phyloP scores from a whole-genome alignment of 2,329 filamentous ascomycete genomes.

The Fusarium dimerum region DNA sequence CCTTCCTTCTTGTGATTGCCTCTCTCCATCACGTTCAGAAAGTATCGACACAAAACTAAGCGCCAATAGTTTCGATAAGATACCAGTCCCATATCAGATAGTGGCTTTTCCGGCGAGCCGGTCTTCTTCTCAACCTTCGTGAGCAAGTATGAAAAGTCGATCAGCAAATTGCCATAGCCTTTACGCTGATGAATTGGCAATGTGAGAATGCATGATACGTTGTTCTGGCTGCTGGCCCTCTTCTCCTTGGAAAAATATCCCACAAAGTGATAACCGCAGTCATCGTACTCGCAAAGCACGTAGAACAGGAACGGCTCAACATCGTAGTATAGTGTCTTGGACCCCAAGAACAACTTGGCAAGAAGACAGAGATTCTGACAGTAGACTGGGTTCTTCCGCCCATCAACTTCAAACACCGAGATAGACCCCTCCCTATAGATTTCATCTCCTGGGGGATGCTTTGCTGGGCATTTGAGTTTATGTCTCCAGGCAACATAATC shows the following conservation, averaged over 20 bases:
- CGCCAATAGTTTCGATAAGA: constrained; percentile 99
- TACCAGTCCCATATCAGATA: constrained; percentile 96
- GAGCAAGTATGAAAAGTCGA: constrained; percentile 96
- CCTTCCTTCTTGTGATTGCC: constrained; percentile 43
- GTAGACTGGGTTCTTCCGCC: constrained; percentile 96
- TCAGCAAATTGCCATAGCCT: constrained; percentile 93
- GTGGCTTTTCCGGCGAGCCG: constrained; percentile 92
- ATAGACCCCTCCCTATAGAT: constrained; percentile 91
- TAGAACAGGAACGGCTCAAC: constrained; percentile 98
- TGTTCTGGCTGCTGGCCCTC: constrained; percentile 89
- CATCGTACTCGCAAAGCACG: constrained; percentile 92
- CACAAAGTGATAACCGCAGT: constrained; percentile 91
- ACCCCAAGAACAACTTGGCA: constrained; percentile 96
- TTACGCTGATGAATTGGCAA: constrained; percentile 96
- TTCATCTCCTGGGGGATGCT: constrained; percentile 95
- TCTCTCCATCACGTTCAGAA: constrained; percentile 54
- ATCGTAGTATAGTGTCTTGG: constrained; percentile 97
- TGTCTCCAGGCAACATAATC: constrained; percentile 98
- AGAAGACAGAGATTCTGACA: constrained; percentile 96
- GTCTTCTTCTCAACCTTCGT: constrained; percentile 92
- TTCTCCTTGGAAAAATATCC: constrained; percentile 99
- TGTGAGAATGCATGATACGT: constrained; percentile 95
- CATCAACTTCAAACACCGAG: constrained; percentile 97
- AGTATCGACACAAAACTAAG: constrained; percentile 80
- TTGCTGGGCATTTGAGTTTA: constrained; percentile 94